phyloP scores from a whole-genome alignment of 2,329 filamentous ascomycete genomes.

The Atkinsonella texensis region DNA sequence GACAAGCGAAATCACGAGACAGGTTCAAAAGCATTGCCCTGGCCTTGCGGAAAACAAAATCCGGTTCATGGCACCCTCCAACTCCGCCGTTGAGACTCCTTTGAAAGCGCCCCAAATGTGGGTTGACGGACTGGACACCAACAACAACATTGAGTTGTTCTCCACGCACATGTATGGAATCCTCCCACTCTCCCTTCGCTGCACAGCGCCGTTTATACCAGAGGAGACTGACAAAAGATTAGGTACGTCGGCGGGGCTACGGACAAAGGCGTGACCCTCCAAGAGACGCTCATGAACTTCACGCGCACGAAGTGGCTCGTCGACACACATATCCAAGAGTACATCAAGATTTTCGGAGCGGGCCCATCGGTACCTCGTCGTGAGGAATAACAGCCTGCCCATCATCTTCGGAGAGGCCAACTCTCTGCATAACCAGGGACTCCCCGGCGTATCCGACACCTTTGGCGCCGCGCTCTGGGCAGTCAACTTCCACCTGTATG shows the following conservation, averaged over 20 bases:
- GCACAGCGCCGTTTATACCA: too few relatives aligned
- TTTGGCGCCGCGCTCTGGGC: constrained; percentile 56
- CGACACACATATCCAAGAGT: constrained; percentile 35
- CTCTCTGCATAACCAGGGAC: constrained; percentile 49
- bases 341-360: constrained; percentile 25
- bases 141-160: constrained; percentile 38
- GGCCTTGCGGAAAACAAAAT: constrained; percentile 26
- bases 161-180: constrained; percentile 45
- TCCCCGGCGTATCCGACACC: constrained; percentile 48
- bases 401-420: constrained; percentile 51
- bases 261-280: constrained; percentile 48
- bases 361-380: not conserved
- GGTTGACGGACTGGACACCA: constrained; percentile 38
- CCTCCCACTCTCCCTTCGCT: too few relatives aligned
- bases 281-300: constrained; percentile 53
- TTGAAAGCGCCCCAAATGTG: constrained; percentile 39
- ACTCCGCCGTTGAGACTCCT: constrained; percentile 39
- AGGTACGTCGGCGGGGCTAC: constrained; percentile 52
- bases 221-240: not conserved
- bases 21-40: constrained; percentile 37
- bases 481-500: constrained; percentile 49
- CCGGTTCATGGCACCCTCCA: constrained; percentile 38
- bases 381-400: constrained; percentile 21
- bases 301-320: constrained; percentile 31
- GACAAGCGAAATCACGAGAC: constrained; percentile 33